These are phyloP conservation scores for Aspergillus incahuasiensis DNA, from an alignment of 495 filamentous ascomycete species.

Conservation along the genomic window DNA sequence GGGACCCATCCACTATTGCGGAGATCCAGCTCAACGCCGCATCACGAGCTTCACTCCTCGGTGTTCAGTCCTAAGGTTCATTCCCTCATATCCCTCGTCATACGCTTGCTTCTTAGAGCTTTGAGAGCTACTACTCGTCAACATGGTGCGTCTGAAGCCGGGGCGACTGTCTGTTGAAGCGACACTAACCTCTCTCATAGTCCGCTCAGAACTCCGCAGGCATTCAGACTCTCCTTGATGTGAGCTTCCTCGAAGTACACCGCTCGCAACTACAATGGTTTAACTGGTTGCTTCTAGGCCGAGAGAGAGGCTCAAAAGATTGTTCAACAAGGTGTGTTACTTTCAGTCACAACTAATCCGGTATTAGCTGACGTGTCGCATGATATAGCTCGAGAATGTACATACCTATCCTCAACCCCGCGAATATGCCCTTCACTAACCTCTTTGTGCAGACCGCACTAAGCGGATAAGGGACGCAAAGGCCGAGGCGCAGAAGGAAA, in stretches of 20 bases:
- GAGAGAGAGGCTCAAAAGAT: conserved; percentile 99
- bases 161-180: neutral
- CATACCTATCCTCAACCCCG: conserved; percentile 9
- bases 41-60: conserved; percentile 31
- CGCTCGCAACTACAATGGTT: neutral
- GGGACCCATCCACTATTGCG: conserved; percentile 35
- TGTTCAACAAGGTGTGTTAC: conserved; percentile 76
- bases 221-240: conserved; percentile 98
- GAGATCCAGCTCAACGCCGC: conserved; percentile 21
- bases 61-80: conserved; percentile 14
- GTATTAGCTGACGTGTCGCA: conserved; percentile 29
- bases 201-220: conserved; percentile 97
- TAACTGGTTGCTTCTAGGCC: conserved; percentile 52
- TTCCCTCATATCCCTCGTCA: neutral
- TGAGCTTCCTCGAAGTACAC: conserved; percentile 45
- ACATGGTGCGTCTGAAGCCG: conserved; percentile 32
- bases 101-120: neutral
- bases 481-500: conserved; percentile 93
- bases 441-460: conserved; percentile 75
- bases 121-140: conserved; percentile 20
- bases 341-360: neutral
- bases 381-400: conserved; percentile 69
- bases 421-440: neutral
- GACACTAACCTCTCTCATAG: conserved; percentile 47
- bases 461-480: conserved; percentile 95